Base-by-base conservation (phyloP, 495 filamentous ascomycete species). In the Hyphodiscus hymeniophilus region DNA sequence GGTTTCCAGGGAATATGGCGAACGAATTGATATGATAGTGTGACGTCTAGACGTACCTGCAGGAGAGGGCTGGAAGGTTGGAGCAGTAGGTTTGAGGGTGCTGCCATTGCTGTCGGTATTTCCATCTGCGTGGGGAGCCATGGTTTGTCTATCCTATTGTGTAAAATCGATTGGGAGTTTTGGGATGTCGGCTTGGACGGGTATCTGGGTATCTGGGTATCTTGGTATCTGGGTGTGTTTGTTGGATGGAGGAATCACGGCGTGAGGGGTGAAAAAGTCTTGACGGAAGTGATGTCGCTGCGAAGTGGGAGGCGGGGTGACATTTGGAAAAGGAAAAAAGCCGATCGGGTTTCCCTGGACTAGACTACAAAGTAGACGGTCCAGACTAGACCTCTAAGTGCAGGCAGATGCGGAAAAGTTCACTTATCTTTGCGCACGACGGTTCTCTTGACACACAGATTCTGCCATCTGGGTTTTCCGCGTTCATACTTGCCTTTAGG, bases 381-480 rank as follows among this genome's bases (percentile, higher is more conserved):
- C 22, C 1, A 5, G n/a, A 51, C 71, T 76, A 76, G 68, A 71
- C 77, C 75, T 68, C 74, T 79, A 82, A 84, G 77, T 80, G 79
- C 80, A 84, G 68, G 75, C 81, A 57, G 63, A 74, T 60, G 68
- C 74, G 59, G 57, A 18, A 38, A 16, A 7, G 8, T n/a, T 15
- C 16, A 22, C 26, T 24, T 47, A 47, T 52, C 40, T 41, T 43
- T 43, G 23, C 55, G 47, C 42, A 43, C 54, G 55, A 57, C 48
- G 40, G 23, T 16, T 24, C 33, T 40, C 12, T 52, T 60, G 48
- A 52, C 55, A 52, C 43, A 52, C 35, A 42, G 36, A 48, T 11
- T 38, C 23, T 31, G 26, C 23, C 12, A 45, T 23, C 28, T 40
- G 28, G 12, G 38, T 13, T 39, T 11, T 8, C 8, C 33, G 34